Evolutionary conservation across 2,329 filamentous ascomycete species (phyloP), one percentile per base, ranked within the genome.

Genomic region (Aurifilum marmelostoma): DNA sequence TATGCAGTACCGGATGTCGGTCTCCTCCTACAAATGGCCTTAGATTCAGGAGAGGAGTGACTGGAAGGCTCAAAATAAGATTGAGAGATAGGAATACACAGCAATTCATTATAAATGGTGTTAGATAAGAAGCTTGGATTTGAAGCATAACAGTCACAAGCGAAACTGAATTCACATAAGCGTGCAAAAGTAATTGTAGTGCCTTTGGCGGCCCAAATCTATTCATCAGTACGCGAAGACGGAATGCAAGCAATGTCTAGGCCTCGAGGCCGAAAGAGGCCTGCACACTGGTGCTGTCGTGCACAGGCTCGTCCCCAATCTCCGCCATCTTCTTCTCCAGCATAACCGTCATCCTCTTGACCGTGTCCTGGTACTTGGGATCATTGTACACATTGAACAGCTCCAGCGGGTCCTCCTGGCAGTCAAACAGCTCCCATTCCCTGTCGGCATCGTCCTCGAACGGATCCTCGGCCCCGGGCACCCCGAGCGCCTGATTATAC

Each of bases 361-460:
- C 79, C 1, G 82, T 75, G 1, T 79, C 74, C 6, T 62, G 41
- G 70, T 84, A 84, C 52, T 74, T 71, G 0, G 75, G 68, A 0
- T 84, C 79, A 2, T 76, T 8, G 61, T 85, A 85, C 24, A 77
- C 72, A 65, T 85, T 85, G 70, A 86, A 84, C 41, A 85, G 71
- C 72, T 85, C 82, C n/a, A 85, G 72, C 0, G 83, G 82, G 69
- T 85, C 85, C 66, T 84, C 76, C 2, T 83, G 72, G 61, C 83
- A 85, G 71, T 87, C 84, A 71, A 87, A 87, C 21, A 87, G 69
- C 73, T 87, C 85, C 84, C 85, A 87, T 71, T 87, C 84, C 69
- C 80, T 81, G 43, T 83, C 78, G 14, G 60, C 62, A 43, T 82
- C 77, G 1, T 61, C 67, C 63, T 79, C 76, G 0, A 73, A 79